Evolutionary conservation across 176 grass and related monocot species (phyloP), one percentile per base, ranked within the genome.

Genomic region (Panicum miliaceum): DNA sequence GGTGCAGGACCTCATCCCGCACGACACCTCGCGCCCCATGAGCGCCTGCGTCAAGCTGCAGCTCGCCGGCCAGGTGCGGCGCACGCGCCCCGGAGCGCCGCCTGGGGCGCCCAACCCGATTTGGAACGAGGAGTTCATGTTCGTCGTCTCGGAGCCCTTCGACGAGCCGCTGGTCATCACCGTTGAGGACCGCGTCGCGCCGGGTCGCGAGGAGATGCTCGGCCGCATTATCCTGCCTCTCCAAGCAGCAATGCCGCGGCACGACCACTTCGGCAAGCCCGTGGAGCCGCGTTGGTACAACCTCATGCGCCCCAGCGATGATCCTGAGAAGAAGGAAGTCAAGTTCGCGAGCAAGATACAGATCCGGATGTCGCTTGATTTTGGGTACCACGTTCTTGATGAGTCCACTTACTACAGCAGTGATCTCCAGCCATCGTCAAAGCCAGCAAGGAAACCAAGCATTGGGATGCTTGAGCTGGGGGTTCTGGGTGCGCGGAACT

Each of bases 321-420:
- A 93, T 41, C 43, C 87, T n/a, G 89, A 93, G 2, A 94, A 90
- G 90, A 95, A 94, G 62, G 87, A 94, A 63, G 15, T 61, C n/a
- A 98, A 98, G 68, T 98, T 95, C 46, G 84, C 96, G 0, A 93
- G 92, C 89, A 93, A 94, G 82, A 77, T 98, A 68, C 91, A 98
- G 62, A 83, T 98, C 37, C 89, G 91, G 68, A 82, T 98, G 78
- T 93, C 87, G 0, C 77, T 95, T 6, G 96, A 98, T 54, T 84
- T 87, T 8, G 96, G 93, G 12, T 95, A 98, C 81, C 96, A 98
- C 59, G 96, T 98, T 12, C 91, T 98, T 6, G 96, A 98, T 38
- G 96, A 98, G 71, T 95, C 96, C 22, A 95, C 96, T 1, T 92
- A 95, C 85, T 95, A 95, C 91, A 98, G 93, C 20, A 98, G 96